phyloP scores from a whole-genome alignment of 495 filamentous ascomycete genomes.

The Astrothelium macrocarpum region DNA sequence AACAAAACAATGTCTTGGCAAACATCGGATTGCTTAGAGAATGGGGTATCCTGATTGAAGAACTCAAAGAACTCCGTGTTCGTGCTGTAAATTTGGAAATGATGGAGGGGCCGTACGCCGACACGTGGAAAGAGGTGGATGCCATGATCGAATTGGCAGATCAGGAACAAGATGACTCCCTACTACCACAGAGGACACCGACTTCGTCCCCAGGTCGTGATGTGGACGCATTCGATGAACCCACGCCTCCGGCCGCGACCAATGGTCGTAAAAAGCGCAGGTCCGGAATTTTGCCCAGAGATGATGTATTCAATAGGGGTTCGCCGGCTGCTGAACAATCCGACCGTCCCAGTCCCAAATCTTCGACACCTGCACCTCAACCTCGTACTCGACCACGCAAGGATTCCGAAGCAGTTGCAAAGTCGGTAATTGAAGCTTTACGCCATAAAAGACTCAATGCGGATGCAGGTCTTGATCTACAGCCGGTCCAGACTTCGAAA shows the following conservation, averaged over 20 bases:
- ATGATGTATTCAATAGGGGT: not conserved
- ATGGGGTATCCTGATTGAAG: slow-evolving; percentile 35
- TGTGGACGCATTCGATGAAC: slow-evolving; percentile 29
- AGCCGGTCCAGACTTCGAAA: slow-evolving; percentile 44
- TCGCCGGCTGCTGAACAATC: not conserved
- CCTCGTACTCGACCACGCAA: slow-evolving; percentile 30
- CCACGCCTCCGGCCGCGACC: slow-evolving; percentile 1
- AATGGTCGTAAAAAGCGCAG: slow-evolving; percentile 17
- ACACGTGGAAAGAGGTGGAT: slow-evolving; percentile 34
- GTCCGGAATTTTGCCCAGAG: slow-evolving; percentile 7
- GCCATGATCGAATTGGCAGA: slow-evolving; percentile 38
- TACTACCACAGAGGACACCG: slow-evolving; percentile 25
- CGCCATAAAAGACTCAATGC: slow-evolving; percentile 47
- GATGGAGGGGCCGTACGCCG: slow-evolving; percentile 21
- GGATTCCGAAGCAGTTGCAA: slow-evolving; percentile 54
- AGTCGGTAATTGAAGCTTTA: slow-evolving; percentile 75
- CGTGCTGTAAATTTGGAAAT: slow-evolving; percentile 29
- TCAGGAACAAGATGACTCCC: slow-evolving; percentile 31
- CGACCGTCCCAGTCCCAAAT: not conserved
- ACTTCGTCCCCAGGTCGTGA: slow-evolving; percentile 33
- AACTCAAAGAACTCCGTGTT: slow-evolving; percentile 33
- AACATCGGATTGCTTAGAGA: slow-evolving; percentile 34
- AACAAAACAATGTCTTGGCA: slow-evolving; percentile 33
- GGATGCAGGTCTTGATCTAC: slow-evolving; percentile 30
- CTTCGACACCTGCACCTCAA: slow-evolving; percentile 24